Evolutionary conservation across 2,329 filamentous ascomycete species (phyloP).

Genomic region (Colletotrichum sp.): DNA sequence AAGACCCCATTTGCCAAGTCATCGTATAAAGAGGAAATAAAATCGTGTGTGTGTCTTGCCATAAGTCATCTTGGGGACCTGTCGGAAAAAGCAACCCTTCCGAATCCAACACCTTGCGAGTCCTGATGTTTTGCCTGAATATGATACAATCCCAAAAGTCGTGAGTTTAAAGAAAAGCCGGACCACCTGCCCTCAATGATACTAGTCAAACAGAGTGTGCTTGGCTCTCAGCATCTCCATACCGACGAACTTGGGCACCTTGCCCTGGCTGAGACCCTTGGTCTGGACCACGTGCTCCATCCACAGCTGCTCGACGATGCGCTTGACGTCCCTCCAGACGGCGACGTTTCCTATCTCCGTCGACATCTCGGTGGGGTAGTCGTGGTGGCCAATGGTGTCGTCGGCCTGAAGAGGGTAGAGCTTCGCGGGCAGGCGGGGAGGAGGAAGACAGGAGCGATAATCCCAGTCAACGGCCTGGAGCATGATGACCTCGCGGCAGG

Average conservation of each 20-base stretch:
- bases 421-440: neutral
- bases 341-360: slow-evolving; percentile 3
- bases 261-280: neutral
- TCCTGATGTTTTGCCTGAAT: slow-evolving; percentile 2
- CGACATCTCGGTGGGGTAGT: slow-evolving; percentile 3
- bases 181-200: neutral
- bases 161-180: neutral
- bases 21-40: neutral
- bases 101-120: slow-evolving; percentile 3
- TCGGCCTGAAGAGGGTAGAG: neutral
- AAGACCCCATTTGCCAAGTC: neutral
- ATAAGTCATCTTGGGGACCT: neutral
- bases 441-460: neutral
- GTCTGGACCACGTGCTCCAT: neutral
- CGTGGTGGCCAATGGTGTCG: slow-evolving; percentile 11
- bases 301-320: slow-evolving; percentile 5
- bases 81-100: neutral
- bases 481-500: slow-evolving; percentile 16
- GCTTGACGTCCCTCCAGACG: slow-evolving; percentile 13
- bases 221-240: slow-evolving; percentile 14
- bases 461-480: slow-evolving; percentile 13
- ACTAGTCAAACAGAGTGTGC: slow-evolving; percentile 12
- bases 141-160: neutral
- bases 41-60: neutral
- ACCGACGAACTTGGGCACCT: slow-evolving; percentile 8